Evolutionary conservation across 768 basidiomycete genomes (phyloP).

Genomic region (Lactarius tabidus): DNA sequence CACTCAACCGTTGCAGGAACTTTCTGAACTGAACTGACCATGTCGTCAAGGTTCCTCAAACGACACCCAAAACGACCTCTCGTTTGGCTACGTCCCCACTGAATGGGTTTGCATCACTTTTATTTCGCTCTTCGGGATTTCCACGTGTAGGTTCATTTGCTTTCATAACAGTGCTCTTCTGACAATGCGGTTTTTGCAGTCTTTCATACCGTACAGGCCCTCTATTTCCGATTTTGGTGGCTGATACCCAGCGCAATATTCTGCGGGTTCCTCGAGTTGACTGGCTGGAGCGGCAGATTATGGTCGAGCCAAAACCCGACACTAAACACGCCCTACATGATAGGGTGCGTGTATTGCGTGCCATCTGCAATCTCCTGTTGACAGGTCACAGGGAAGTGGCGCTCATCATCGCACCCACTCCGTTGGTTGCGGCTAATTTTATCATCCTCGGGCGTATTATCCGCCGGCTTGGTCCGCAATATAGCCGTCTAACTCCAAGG

Average conservation of each 20-base stretch:
- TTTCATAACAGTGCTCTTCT: not conserved
- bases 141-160: slow-evolving; percentile 28
- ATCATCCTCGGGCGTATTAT: slow-evolving; percentile 23
- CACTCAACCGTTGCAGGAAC: not conserved
- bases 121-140: slow-evolving; percentile 34
- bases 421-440: slow-evolving; percentile 25
- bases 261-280: slow-evolving; percentile 13
- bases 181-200: not conserved
- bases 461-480: slow-evolving; percentile 17
- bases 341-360: slow-evolving; percentile 17
- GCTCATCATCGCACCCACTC: slow-evolving; percentile 22
- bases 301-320: slow-evolving; percentile 21
- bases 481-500: slow-evolving; percentile 21
- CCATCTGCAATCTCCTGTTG: not conserved
- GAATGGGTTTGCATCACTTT: slow-evolving; percentile 37
- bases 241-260: slow-evolving; percentile 22
- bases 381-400: slow-evolving; percentile 2
- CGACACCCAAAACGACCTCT: slow-evolving; percentile 1
- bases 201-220: slow-evolving; percentile 17
- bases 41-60: slow-evolving; percentile 5
- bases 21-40: not conserved
- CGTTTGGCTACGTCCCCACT: slow-evolving; percentile 37
- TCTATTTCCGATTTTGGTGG: slow-evolving; percentile 33
- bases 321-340: slow-evolving; percentile 9
- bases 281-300: slow-evolving; percentile 20